Evolutionary conservation across 169 alveolate genomes (phyloP).

Genomic region (Plasmodium coatneyi): DNA sequence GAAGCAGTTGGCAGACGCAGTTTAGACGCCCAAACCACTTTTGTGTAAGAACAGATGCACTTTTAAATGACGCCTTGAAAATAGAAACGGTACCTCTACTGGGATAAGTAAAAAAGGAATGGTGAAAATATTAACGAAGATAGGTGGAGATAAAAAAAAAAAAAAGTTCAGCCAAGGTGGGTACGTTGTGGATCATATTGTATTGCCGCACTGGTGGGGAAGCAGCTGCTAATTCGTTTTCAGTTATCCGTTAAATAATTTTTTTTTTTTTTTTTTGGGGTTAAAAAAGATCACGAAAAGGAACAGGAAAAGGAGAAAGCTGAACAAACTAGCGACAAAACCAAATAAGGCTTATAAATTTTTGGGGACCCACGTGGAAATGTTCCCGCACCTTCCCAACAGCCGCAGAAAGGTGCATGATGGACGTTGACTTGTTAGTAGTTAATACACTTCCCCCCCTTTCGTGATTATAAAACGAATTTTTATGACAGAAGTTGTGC

Average conservation of each 20-base stretch:
- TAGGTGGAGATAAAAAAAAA: neutral
- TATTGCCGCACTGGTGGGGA: neutral
- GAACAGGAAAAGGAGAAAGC: neutral
- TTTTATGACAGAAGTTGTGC: neutral
- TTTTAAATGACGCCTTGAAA: neutral
- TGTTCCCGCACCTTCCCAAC: neutral
- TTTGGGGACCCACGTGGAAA: neutral
- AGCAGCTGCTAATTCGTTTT: neutral
- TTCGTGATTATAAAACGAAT: neutral
- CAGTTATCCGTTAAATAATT: neutral
- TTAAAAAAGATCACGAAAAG: neutral
- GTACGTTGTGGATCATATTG: neutral
- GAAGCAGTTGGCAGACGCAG: neutral
- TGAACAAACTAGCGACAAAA: neutral
- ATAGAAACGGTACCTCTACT: neutral
- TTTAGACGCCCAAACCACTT: neutral
- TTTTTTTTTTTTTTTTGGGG: neutral
- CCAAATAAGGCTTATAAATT: neutral
- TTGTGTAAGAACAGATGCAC: neutral
- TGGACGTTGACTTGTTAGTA: neutral
- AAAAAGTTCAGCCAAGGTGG: neutral
- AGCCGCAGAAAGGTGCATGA: neutral
- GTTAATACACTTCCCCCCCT: neutral
- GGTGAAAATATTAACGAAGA: neutral
- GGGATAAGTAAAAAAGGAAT: neutral